These are phyloP conservation scores for Trifolium subterraneum DNA, from an alignment of 306 rosid genomes.

Conservation along the genomic window DNA sequence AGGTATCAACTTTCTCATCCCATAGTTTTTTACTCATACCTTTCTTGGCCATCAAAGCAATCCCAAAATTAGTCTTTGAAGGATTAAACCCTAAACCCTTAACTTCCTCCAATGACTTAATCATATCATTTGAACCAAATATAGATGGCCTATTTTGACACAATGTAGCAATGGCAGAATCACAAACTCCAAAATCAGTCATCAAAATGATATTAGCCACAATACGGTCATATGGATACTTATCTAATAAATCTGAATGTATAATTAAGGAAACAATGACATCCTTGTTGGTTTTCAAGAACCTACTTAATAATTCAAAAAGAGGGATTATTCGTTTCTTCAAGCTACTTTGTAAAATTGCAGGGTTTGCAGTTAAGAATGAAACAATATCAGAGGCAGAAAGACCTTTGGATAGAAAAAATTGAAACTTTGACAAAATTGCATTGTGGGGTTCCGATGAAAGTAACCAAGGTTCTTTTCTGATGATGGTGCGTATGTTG, in stretches of 20 bases:
- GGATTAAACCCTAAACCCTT: slow-evolving; percentile 56
- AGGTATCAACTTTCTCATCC: slow-evolving; percentile 49
- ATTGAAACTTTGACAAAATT: background rate
- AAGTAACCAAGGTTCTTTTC: too few relatives aligned
- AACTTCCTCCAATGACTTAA: slow-evolving; percentile 40
- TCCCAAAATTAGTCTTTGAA: slow-evolving; percentile 25
- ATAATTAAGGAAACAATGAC: too few relatives aligned
- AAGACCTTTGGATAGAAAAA: background rate
- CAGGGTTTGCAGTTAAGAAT: background rate
- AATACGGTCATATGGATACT: too few relatives aligned
- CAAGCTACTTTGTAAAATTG: background rate
- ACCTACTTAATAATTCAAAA: background rate
- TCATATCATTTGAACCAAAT: background rate
- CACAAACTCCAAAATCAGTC: background rate
- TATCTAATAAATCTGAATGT: too few relatives aligned
- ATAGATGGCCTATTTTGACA: background rate
- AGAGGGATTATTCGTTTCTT: background rate
- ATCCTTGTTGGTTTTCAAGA: background rate
- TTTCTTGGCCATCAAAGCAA: slow-evolving; percentile 39
- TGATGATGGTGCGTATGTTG: too few relatives aligned
- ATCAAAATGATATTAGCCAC: background rate
- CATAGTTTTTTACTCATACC: slow-evolving; percentile 40
- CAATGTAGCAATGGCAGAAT: background rate
- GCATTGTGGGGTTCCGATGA: too few relatives aligned
- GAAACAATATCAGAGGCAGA: background rate